Evolutionary conservation across 257 asterid genomes (phyloP).

Genomic region (Solanum pennellii): DNA sequence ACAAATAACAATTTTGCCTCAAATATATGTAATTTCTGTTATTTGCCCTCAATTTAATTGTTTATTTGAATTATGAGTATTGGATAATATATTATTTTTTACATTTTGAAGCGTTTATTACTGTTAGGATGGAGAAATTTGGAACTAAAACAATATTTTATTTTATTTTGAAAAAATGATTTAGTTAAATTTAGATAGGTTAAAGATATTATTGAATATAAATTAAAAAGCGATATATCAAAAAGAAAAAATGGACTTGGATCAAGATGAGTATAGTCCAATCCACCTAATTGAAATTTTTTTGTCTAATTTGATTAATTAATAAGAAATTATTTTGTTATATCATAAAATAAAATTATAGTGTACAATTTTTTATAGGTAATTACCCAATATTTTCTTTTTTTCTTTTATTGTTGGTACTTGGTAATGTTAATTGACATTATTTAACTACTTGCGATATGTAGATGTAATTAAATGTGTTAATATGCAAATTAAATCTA

Average conservation of each 20-base stretch:
- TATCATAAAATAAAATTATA: too few relatives aligned
- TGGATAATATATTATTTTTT: neutral
- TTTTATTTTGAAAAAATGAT: rapidly evolving
- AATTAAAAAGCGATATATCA: neutral
- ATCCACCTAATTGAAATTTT: neutral
- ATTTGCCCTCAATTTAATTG: too few relatives aligned
- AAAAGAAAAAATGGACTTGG: neutral
- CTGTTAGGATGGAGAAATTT: neutral
- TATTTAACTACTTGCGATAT: neutral
- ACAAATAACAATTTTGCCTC: too few relatives aligned
- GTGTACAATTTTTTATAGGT: too few relatives aligned
- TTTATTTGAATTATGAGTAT: neutral
- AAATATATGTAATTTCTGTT: too few relatives aligned
- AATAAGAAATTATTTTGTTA: neutral
- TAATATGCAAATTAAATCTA: neutral
- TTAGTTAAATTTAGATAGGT: rapidly evolving
- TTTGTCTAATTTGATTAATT: neutral
- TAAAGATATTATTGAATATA: neutral
- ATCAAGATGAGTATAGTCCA: neutral
- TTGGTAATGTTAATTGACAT: neutral
- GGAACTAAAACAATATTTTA: neutral
- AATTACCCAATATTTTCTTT: neutral
- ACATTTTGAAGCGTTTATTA: neutral
- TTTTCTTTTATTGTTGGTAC: neutral
- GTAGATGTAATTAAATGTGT: neutral